Conservation (phyloP, 2,329 filamentous ascomycete genomes). For the Fusarium avenaceum region DNA sequence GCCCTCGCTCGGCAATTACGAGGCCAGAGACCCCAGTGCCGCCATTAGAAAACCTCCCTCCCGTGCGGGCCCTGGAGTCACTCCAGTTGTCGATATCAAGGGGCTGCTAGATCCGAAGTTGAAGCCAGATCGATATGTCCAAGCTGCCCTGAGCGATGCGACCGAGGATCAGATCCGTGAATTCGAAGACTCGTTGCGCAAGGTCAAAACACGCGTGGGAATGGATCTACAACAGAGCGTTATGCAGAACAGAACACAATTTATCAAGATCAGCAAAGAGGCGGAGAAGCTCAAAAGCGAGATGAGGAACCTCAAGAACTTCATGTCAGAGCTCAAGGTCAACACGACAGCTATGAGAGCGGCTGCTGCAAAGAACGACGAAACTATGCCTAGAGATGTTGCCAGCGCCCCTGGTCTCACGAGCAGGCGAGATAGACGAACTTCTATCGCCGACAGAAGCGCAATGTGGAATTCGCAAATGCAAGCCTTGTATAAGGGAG, state of each 20-base stretch:
- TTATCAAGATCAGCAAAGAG: slow-evolving; percentile 99
- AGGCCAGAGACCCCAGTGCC: slow-evolving; percentile 57
- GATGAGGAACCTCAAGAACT: slow-evolving; percentile 88
- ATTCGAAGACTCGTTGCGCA: slow-evolving; percentile 81
- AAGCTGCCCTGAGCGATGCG: slow-evolving; percentile 82
- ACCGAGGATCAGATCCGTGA: slow-evolving; percentile 88
- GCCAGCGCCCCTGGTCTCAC: slow-evolving; percentile 60
- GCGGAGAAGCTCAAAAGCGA: slow-evolving; percentile 97
- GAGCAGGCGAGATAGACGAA: slow-evolving; percentile 85
- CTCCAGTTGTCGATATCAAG: slow-evolving; percentile 79
- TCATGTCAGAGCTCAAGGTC: slow-evolving; percentile 92
- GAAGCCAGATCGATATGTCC: slow-evolving; percentile 82
- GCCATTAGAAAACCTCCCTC: slow-evolving; percentile 65
- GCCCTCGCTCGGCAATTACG: slow-evolving; percentile 72
- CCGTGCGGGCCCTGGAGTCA: slow-evolving; percentile 61
- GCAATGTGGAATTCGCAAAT: slow-evolving; percentile 78
- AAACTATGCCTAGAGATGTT: slow-evolving; percentile 65
- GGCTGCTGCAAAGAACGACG: slow-evolving; percentile 66
- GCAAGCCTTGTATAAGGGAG: slow-evolving; percentile 88
- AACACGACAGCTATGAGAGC: slow-evolving; percentile 77
- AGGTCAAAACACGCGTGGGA: slow-evolving; percentile 82
- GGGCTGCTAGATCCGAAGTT: slow-evolving; percentile 84
- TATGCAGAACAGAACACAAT: slow-evolving; percentile 96
- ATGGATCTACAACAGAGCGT: slow-evolving; percentile 93
- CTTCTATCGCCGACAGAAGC: slow-evolving; percentile 82